Percentiles rank a stretch among this genome's conserved stretches.
These are phyloP conservation scores for Pseudocercospora ulei DNA, from an alignment of 2,329 filamentous ascomycete species.

Conservation along the genomic window DNA sequence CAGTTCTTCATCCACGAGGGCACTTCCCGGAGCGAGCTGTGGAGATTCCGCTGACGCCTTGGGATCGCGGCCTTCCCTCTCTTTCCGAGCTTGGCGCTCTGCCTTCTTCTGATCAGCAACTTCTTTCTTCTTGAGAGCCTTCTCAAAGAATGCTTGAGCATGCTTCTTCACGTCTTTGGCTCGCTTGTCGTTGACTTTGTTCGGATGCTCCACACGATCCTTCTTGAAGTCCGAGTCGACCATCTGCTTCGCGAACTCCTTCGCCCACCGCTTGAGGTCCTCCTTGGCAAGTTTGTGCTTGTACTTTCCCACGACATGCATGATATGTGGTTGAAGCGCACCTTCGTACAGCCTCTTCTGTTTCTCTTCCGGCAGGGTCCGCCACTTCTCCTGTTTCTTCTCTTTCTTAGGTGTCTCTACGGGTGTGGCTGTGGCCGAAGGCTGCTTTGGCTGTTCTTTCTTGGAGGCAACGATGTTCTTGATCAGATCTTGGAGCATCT, in stretches of 20 bases:
- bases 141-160: conserved; percentile 77
- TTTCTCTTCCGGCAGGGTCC: conserved; percentile 62
- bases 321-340: conserved; percentile 75
- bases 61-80: conserved; percentile 22
- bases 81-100: conserved; percentile 37
- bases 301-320: conserved; percentile 77
- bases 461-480: conserved; percentile 58
- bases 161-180: conserved; percentile 72
- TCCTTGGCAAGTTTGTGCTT: conserved; percentile 78
- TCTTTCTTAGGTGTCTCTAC: conserved; percentile 48
- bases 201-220: conserved; percentile 73
- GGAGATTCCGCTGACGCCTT: conserved; percentile 29
- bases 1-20: conserved; percentile 24
- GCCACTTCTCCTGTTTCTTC: conserved; percentile 60
- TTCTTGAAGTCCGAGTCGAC: conserved; percentile 89
- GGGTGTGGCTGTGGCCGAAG: conserved; percentile 55
- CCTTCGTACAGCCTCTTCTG: conserved; percentile 93
- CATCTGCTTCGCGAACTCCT: conserved; percentile 67
- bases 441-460: conserved; percentile 51
- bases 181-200: conserved; percentile 64
- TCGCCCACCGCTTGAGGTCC: conserved; percentile 54
- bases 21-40: conserved; percentile 19
- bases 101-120: conserved; percentile 58
- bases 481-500: conserved; percentile 63
- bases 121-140: conserved; percentile 66